A percentile compares a stretch with the other conserved stretches of the same genome.
Conservation (phyloP, 495 filamentous ascomycete genomes). For the Tetracladium setigerum region DNA sequence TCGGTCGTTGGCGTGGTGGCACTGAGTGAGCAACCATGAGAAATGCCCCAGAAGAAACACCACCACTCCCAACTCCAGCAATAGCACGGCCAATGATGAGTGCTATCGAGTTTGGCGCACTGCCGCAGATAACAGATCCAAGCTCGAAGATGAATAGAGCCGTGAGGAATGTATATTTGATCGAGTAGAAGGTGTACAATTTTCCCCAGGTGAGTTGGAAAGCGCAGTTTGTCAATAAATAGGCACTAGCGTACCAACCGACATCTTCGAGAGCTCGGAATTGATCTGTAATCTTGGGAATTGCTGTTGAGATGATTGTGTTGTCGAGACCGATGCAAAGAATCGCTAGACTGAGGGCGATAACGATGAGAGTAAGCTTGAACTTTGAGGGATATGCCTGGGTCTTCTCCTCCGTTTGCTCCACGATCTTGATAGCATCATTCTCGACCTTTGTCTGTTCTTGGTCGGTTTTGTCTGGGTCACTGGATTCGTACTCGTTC, state of each 20-base stretch:
- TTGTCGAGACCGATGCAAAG: no score
- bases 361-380: no score
- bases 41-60: slow-evolving; percentile 30
- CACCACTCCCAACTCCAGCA: slow-evolving; percentile 41
- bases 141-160: slow-evolving; percentile 36
- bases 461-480: no score
- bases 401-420: no score
- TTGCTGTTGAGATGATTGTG: slow-evolving; percentile 32
- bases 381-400: no score
- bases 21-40: slow-evolving; percentile 35
- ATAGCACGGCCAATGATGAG: slow-evolving; percentile 51
- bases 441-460: no score
- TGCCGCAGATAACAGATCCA: slow-evolving; percentile 47
- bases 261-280: slow-evolving; percentile 37
- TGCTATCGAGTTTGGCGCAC: slow-evolving; percentile 42
- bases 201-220: slow-evolving; percentile 38
- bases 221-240: slow-evolving; percentile 36
- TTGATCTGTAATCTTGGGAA: slow-evolving; percentile 39
- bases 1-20: slow-evolving; percentile 33
- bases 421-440: no score
- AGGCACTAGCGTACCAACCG: slow-evolving; percentile 47
- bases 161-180: slow-evolving; percentile 31
- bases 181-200: slow-evolving; percentile 19
- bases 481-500: no score
- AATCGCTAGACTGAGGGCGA: no score